Evolutionary conservation across 2,329 filamentous ascomycete species (phyloP).

Genomic region (Biscogniauxia mediterranea): DNA sequence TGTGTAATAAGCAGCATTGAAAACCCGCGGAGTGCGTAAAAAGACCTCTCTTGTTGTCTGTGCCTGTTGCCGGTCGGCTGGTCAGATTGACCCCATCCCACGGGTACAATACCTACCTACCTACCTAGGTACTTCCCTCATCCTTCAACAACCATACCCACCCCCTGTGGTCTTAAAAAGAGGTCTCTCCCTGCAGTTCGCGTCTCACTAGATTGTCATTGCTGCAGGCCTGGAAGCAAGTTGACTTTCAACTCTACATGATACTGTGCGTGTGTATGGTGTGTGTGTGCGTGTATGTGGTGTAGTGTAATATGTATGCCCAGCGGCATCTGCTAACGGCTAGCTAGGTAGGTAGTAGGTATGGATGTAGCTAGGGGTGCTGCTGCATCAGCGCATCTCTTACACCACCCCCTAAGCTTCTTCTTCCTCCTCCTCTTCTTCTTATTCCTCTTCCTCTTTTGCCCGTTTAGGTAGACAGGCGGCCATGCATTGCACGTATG

Average conservation of each 20-base stretch:
- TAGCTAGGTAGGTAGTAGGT: neutral
- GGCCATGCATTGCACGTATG: neutral
- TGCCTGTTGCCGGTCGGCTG: too few relatives aligned
- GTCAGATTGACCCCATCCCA: too few relatives aligned
- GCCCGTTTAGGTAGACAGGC: neutral
- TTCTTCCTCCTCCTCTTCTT: neutral
- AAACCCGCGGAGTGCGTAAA: too few relatives aligned
- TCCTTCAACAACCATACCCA: neutral
- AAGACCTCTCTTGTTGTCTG: too few relatives aligned
- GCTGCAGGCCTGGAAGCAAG: constrained; percentile 1
- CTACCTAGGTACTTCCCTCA: neutral
- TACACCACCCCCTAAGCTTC: neutral
- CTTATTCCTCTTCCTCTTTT: too few relatives aligned
- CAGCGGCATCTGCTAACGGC: neutral
- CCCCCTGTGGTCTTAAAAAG: neutral
- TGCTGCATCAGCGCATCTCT: neutral
- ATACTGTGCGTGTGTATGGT: neutral
- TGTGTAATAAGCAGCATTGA: too few relatives aligned
- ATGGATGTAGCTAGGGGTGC: too few relatives aligned
- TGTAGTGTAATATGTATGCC: neutral
- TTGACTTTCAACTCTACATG: neutral
- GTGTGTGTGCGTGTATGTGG: neutral
- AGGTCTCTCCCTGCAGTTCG: constrained; percentile 2
- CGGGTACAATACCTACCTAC: too few relatives aligned
- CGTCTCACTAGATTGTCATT: constrained; percentile 8